Base-by-base conservation (phyloP, 192 early-diverging fungal genomes). In the Coemansia sp. region DNA sequence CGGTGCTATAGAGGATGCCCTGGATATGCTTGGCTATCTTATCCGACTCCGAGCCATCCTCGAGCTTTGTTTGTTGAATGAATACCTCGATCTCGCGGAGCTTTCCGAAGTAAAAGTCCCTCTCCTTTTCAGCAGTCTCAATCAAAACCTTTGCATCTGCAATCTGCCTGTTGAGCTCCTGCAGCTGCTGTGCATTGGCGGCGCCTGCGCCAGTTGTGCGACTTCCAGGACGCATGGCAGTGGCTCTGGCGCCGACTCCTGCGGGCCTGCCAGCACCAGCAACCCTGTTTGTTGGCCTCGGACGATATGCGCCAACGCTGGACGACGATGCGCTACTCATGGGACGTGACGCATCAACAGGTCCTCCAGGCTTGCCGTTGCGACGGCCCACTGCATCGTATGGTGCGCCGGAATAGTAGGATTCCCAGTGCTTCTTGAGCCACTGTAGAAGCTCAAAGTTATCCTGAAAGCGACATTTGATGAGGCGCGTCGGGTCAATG, bases 381-480 rank as follows among this genome's bases (percentile, higher is more conserved):
- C 93, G 85, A 30, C 95, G 83, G 18, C 78, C 87, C 5, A 85
- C 63, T 9, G 94, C 92, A 72, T 97, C 92, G 73, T 96, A 98
- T 19, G 65, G 64, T 19, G 88, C 88, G n/a, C 90, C 89, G 22
- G 93, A 88, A 73, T 83, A 92, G 73, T 93, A 90, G 25, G 84
- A 81, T 71, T 98, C 94, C 95, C 94, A 96, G 77, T 85, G 94
- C 62, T 87, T 87, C 66, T 94, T 97, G 62, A 95, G 60, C 93
- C 94, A 98, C 68, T 98, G 97, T 71, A 97, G 71, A 70, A 98
- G 96, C 85, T 97, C 95, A 57, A 98, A 86, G 74, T 98, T 98
- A 82, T 98, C 97, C 85, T 97, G 95, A 71, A 98, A 94, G 58
- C 91, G 93, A 83, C 94, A 94, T 76, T 96, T 99, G 73, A 92